Evolutionary conservation across 371 early-diverging fungal species (phyloP), one percentile per base, ranked within the genome.

Genomic region (Actinomucor elegans): DNA sequence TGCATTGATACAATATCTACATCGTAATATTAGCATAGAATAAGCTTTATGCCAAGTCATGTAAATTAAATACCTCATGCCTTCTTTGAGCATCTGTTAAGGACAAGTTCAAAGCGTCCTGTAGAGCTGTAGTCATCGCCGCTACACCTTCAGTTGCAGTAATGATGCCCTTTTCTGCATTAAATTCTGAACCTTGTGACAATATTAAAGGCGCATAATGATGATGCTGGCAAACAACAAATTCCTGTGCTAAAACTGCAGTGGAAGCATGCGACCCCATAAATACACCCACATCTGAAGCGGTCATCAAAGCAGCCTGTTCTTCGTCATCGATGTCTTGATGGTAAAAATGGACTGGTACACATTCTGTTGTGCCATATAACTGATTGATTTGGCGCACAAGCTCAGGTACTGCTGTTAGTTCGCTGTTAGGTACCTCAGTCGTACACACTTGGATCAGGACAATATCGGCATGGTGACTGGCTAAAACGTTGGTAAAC

Each of bases 331-430:
- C 56, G 11, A 66, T 21, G 10, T 55, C 53, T 37, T 66, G 55
- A 37, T 66, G 62, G 21, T 66, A 57, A 41, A 60, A 59, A 32
- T 64, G 64, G 23, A 64, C 53, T 23, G 64, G 64, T 6, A 64
- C 64, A 33, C 24, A 58, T n/a, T 54, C 50, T 14, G 36, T 34
- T 3, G 58, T 52, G 21, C 64, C 58, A 21, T 54, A 64, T 8
- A 64, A 21, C 12, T 64, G 64, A 31, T 64, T 64, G 42, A 58
- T 64, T 35, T 64, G 64, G 11, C 64, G 64, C 8, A 51, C 64
- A 18, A 64, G 32, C 23, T 64, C 64, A 37, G 57, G 58, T 12
- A 58, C 47, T 3, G 58, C 42, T 20, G 48, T 48, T 12, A 57
- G 24, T 27, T 48, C 52, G 7, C 40, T 33, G 11, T 29, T 15